Percentiles rank a stretch among this genome's conserved stretches.
Evolutionary conservation across 169 alveolate species (phyloP).

Genomic region (Cryptosporidium bovis): DNA sequence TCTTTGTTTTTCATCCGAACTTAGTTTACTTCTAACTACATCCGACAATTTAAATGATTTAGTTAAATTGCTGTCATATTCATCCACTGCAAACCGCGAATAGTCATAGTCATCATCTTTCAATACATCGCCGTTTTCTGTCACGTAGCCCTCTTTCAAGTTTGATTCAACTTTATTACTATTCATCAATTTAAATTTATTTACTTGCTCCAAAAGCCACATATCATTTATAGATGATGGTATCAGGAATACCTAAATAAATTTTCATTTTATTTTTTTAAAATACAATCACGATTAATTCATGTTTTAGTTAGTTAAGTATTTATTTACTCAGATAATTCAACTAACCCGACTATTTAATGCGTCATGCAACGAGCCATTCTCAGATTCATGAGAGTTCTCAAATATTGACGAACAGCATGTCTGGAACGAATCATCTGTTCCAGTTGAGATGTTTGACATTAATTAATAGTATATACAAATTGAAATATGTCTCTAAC

Average conservation of each 20-base stretch:
- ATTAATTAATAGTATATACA: neutral
- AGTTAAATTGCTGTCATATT: neutral
- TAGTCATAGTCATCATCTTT: no score
- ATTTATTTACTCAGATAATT: neutral
- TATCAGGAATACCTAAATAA: constrained; percentile 23
- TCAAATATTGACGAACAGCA: constrained; percentile 50
- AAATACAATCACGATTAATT: neutral
- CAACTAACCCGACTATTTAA: constrained; percentile 42
- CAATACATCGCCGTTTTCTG: no score
- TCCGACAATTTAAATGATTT: constrained; percentile 29
- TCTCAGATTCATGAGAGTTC: constrained; percentile 39
- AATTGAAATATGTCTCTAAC: no score
- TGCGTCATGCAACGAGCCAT: constrained; percentile 41
- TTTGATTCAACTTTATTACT: neutral
- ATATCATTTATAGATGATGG: constrained; percentile 27
- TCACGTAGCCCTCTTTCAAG: no score
- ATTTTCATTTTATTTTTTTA: no score
- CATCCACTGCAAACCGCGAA: neutral
- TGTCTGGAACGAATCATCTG: constrained; percentile 58
- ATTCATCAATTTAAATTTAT: constrained; percentile 22
- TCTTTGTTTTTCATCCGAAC: neutral
- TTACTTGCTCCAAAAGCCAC: constrained; percentile 29
- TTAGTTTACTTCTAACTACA: constrained; percentile 23
- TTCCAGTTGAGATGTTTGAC: constrained; percentile 16
- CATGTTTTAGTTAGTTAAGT: neutral